Conservation (phyloP, 140 eudicot species). For the Cichorium intybus region DNA sequence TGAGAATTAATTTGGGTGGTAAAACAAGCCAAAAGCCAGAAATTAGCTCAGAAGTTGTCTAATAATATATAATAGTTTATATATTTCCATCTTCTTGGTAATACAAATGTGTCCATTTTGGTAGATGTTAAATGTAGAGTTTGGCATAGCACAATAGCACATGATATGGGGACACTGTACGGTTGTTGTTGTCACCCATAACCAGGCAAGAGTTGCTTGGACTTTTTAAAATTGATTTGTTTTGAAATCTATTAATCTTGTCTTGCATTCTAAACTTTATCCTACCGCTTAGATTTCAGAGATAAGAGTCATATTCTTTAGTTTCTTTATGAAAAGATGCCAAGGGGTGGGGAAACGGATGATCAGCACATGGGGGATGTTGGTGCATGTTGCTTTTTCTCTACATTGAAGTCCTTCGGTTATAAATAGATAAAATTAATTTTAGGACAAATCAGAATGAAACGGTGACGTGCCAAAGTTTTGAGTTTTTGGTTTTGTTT, state of each 20-base stretch:
- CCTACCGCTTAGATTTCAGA: slow-evolving; percentile 28
- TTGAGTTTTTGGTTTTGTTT: neutral
- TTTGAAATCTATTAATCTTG: slow-evolving; percentile 33
- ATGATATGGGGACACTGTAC: slow-evolving; percentile 59
- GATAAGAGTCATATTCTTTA: slow-evolving; percentile 30
- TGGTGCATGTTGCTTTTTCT: slow-evolving; percentile 38
- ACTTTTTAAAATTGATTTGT: slow-evolving; percentile 28
- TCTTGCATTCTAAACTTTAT: slow-evolving; percentile 11
- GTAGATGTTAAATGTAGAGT: slow-evolving; percentile 28
- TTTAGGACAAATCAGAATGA: neutral
- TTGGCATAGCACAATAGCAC: slow-evolving; percentile 48
- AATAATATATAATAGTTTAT: neutral
- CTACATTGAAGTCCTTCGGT: slow-evolving; percentile 41
- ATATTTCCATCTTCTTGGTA: slow-evolving; percentile 26
- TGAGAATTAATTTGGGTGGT: slow-evolving; percentile 4
- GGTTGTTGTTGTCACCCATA: slow-evolving; percentile 57
- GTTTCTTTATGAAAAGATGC: slow-evolving; percentile 22
- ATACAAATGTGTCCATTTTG: slow-evolving; percentile 26
- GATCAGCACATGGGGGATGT: slow-evolving; percentile 35
- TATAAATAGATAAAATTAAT: neutral
- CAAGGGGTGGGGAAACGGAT: slow-evolving; percentile 38
- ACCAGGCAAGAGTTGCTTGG: slow-evolving; percentile 48
- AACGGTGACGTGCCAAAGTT: neutral
- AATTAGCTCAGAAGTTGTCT: slow-evolving; percentile 13
- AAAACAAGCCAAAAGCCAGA: slow-evolving; percentile 15